Evolutionary conservation across 2,329 filamentous ascomycete genomes (phyloP).

Genomic region (Zalaria sp.): DNA sequence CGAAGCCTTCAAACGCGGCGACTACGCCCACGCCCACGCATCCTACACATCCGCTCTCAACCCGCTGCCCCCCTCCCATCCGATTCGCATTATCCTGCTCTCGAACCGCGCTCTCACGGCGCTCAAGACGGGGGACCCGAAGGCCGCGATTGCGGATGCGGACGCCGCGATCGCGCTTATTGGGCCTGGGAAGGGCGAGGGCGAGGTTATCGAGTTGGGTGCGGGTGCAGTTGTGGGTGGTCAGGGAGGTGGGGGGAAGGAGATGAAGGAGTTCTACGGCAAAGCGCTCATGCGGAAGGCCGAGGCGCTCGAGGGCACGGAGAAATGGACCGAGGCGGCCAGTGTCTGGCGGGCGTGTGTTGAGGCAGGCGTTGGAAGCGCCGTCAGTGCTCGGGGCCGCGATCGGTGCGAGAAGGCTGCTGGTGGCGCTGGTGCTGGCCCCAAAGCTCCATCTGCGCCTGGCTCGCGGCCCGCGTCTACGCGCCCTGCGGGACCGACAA

Average conservation of each 20-base stretch:
- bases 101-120: constrained; percentile 84
- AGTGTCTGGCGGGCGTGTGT: constrained; percentile 71
- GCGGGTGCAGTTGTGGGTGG: too few species aligned
- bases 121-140: constrained; percentile 83
- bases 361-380: constrained; percentile 72
- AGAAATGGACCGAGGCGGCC: constrained; percentile 79
- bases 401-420: constrained; percentile 80
- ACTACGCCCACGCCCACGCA: constrained; percentile 74
- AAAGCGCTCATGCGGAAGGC: constrained; percentile 92
- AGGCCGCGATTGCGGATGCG: constrained; percentile 71
- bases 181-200: constrained; percentile 62
- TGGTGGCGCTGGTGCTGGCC: constrained; percentile 40
- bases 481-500: not conserved
- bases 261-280: constrained; percentile 86
- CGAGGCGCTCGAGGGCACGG: constrained; percentile 88
- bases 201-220: constrained; percentile 61
- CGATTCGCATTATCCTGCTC: constrained; percentile 73
- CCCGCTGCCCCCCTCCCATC: constrained; percentile 64
- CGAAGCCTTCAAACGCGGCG: constrained; percentile 83
- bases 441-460: constrained; percentile 31
- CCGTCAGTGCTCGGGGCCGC: constrained; percentile 69
- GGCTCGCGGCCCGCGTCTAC: constrained; percentile 27
- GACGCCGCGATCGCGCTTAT: constrained; percentile 70
- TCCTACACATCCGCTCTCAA: constrained; percentile 67
- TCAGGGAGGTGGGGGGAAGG: constrained; percentile 37